A percentile compares a stretch with the other conserved stretches of the same genome.
phyloP scores from a whole-genome alignment of 148 eudicot species.

The Cornus controversa region DNA sequence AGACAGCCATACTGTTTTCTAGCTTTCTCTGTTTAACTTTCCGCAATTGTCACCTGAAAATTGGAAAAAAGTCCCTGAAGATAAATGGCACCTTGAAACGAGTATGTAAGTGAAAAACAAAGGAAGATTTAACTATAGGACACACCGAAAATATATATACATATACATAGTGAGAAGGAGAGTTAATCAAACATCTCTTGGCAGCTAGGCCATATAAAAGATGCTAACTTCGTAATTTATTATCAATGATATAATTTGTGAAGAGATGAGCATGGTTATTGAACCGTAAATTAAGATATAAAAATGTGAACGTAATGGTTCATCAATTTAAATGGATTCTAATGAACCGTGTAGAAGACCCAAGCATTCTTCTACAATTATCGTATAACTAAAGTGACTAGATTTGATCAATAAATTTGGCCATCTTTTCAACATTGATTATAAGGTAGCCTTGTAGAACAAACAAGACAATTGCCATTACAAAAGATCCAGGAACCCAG shows the following conservation, averaged over 20 bases:
- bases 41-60: constrained; percentile 14
- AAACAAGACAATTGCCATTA: too few species aligned
- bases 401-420: too few species aligned
- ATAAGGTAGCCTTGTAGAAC: too few species aligned
- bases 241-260: background rate
- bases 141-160: background rate
- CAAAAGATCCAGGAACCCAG: too few species aligned
- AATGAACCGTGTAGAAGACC: background rate
- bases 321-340: background rate
- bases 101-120: background rate
- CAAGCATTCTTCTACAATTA: background rate
- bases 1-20: constrained; percentile 62
- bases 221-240: background rate
- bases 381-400: too few species aligned
- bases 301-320: too few species aligned
- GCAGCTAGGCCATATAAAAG: background rate
- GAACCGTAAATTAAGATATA: background rate
- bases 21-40: constrained; percentile 11
- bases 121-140: constrained; percentile 3
- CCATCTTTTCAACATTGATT: too few species aligned
- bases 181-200: constrained; percentile 11
- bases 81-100: constrained; percentile 12
- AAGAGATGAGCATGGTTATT: background rate
- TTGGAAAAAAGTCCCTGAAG: constrained; percentile 25
- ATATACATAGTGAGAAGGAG: constrained; percentile 8